Conservation (phyloP, 768 basidiomycete species). For the Suillus cothurnatus region DNA sequence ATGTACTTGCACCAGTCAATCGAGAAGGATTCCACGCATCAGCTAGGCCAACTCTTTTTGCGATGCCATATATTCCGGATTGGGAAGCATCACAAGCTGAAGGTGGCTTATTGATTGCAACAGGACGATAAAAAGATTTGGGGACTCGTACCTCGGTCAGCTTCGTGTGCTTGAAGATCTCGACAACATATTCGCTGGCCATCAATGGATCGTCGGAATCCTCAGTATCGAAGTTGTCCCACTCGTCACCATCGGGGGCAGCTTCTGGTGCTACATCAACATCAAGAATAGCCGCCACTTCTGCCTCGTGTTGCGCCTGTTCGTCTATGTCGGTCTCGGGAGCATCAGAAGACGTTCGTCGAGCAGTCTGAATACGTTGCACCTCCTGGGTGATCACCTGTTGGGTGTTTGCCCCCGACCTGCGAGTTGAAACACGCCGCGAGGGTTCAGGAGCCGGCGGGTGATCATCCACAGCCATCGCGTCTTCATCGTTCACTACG, state of each 20-base stretch:
- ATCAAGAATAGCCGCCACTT: slow-evolving; percentile 45
- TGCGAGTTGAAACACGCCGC: slow-evolving; percentile 28
- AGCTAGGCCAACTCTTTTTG: slow-evolving; percentile 88
- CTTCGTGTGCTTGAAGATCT: slow-evolving; percentile 92
- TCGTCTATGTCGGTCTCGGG: slow-evolving; percentile 54
- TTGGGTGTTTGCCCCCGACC: slow-evolving; percentile 24
- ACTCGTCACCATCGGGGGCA: slow-evolving; percentile 64
- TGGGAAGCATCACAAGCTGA: slow-evolving; percentile 78
- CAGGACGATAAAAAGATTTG: slow-evolving; percentile 4
- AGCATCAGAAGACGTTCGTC: slow-evolving; percentile 61
- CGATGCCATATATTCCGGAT: slow-evolving; percentile 80
- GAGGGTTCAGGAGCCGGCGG: slow-evolving; percentile 21
- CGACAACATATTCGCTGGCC: slow-evolving; percentile 95
- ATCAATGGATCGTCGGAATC: slow-evolving; percentile 94
- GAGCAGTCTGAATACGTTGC: slow-evolving; percentile 28
- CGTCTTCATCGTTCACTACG: slow-evolving; percentile 47
- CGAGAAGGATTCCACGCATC: slow-evolving; percentile 86
- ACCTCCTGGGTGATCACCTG: slow-evolving; percentile 31
- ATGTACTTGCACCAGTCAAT: slow-evolving; percentile 95
- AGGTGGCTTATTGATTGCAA: not conserved
- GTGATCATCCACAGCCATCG: slow-evolving; percentile 52
- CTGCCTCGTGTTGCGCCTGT: slow-evolving; percentile 21
- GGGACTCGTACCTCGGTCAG: slow-evolving; percentile 63
- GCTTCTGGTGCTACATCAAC: slow-evolving; percentile 58
- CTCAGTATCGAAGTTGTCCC: slow-evolving; percentile 92